Base-by-base conservation (phyloP, 768 basidiomycete species). In the Amanita rimosa region DNA sequence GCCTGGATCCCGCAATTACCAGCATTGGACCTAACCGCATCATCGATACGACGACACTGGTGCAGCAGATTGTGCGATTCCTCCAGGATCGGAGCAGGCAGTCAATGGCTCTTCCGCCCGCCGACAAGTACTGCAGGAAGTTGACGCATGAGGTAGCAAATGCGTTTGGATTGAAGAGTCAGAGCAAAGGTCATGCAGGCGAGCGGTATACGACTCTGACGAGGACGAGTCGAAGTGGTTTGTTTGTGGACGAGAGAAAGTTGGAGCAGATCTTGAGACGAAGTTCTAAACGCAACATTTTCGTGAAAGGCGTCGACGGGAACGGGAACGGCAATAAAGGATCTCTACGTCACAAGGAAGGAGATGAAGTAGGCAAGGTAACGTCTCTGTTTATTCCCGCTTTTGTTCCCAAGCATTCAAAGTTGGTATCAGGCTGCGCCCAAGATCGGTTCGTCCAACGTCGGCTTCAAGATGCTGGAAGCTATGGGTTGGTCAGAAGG, bases 401-500 rank as follows among this genome's bases (percentile, higher is more conserved):
- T 46, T 9, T 21, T 44, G 26, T 52, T 41, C 11, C 33, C 24
- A 43, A 50, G 31, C 44, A 48, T 22, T 19, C 36, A 34, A 34
- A 37, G 3, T 53, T 44, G 44, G 2, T 53, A 7, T 13, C 59
- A 85, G 74, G 81, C 82, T 42, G 90, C 89, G 11, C 86, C 86
- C 1, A 90, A 83, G 67, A 84, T 97, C 47, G 82, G 76, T 11
- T 70, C 76, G 53, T 67, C 77, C 2, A 97, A 97, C 56, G 58
- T 93, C 44, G 95, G 95, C 0, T 96, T 95, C 68, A 78, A 67
- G 66, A 77, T 98, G 79, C 62, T 97, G 53, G 79, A 83, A 13
- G 70, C 75, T 52, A 96, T 97, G 94, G 94, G 94, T 36, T 95
- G 92, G 92, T 62, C 76, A 3, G 87, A 91, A 57, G 92, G 92